Percentiles rank a stretch among this genome's conserved stretches.
Conservation (phyloP, 768 basidiomycete species). For the Mycena capillaripes region DNA sequence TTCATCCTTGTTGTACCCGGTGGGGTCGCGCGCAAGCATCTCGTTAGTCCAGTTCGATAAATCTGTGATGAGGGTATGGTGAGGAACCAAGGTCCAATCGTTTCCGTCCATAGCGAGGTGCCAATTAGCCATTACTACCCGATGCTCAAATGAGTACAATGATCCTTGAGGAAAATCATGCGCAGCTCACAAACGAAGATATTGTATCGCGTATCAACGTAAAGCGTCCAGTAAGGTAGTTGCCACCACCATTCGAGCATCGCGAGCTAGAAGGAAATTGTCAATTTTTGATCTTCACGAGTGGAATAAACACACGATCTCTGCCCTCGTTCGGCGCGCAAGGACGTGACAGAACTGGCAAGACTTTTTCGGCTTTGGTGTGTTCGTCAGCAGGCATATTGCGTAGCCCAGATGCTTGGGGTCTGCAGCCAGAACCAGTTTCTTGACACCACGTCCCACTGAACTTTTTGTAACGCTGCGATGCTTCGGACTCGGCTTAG, state of each 20-base stretch:
- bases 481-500: too few species aligned
- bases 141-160: neutral
- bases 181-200: neutral
- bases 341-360: neutral
- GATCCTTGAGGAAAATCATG: neutral
- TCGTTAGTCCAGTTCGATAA: neutral
- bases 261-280: neutral
- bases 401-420: too few species aligned
- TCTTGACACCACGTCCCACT: too few species aligned
- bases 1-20: neutral
- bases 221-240: neutral
- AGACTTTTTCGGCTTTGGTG: neutral
- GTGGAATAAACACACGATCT: neutral
- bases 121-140: neutral
- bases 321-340: neutral
- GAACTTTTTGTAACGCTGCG: too few species aligned
- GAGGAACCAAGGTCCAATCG: slow-evolving; percentile 6
- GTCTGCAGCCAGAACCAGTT: too few species aligned
- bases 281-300: neutral
- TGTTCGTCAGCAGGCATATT: neutral
- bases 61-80: neutral
- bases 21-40: neutral
- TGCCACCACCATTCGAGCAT: slow-evolving; percentile 15
- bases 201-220: slow-evolving; percentile 15
- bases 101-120: slow-evolving; percentile 1